A percentile compares a stretch with the other conserved stretches of the same genome.
phyloP scores from a whole-genome alignment of 1,284 basidiomycete genomes.

The Cryptococcus amylolentus region DNA sequence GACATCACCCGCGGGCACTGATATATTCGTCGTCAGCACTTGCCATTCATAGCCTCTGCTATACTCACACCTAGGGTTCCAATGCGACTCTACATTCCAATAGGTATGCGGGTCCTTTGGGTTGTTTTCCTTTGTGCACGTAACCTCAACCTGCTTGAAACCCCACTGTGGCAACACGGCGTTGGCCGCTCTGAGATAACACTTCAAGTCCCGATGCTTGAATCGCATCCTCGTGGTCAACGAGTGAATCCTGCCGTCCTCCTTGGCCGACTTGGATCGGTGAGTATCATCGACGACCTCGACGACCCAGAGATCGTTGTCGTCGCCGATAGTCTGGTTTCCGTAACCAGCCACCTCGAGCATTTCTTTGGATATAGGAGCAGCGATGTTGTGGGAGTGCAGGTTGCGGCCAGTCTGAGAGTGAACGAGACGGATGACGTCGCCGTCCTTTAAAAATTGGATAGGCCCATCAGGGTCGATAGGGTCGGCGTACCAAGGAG shows the following conservation, averaged over 20 bases:
- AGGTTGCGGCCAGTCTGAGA: constrained; percentile 78
- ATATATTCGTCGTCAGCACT: background rate
- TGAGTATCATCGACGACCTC: constrained; percentile 89
- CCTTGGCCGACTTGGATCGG: constrained; percentile 54
- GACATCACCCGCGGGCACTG: constrained; percentile 76
- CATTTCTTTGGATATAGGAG: constrained; percentile 85
- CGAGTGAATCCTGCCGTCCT: constrained; percentile 69
- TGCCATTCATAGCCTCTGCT: background rate
- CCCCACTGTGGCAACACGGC: constrained; percentile 93
- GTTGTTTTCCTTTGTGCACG: constrained; percentile 85
- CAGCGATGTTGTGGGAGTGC: constrained; percentile 85
- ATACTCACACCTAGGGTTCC: constrained; percentile 81
- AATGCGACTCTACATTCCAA: constrained; percentile 98
- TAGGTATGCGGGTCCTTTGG: constrained; percentile 80
- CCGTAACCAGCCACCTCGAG: constrained; percentile 93
- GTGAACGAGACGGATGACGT: constrained; percentile 78
- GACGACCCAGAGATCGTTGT: constrained; percentile 86
- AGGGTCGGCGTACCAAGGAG: constrained; percentile 69
- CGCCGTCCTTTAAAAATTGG: constrained; percentile 70
- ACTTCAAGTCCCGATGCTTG: constrained; percentile 71
- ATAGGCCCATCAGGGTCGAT: constrained; percentile 62
- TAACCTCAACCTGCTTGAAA: constrained; percentile 97
- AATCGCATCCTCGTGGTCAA: constrained; percentile 86
- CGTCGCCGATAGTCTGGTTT: constrained; percentile 78
- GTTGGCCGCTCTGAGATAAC: constrained; percentile 88